Conservation (phyloP, 257 asterid genomes). For the Datura wrightii region DNA sequence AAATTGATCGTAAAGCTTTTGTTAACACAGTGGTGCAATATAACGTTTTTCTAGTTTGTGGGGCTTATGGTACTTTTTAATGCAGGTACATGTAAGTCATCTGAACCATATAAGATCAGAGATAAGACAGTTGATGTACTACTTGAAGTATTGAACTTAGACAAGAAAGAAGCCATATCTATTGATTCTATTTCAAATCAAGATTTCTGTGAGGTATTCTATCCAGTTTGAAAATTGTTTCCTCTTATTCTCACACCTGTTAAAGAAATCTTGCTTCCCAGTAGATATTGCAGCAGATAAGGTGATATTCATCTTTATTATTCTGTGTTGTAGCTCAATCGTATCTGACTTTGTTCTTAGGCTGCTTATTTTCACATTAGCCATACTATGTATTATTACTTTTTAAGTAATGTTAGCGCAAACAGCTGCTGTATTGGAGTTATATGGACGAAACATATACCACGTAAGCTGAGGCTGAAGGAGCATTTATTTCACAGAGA, state of each 20-base stretch:
- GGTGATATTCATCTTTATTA: slow-evolving; percentile 17
- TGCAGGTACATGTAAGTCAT: slow-evolving; percentile 74
- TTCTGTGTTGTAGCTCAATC: slow-evolving; percentile 11
- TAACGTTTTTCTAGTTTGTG: not conserved
- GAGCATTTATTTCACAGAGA: slow-evolving; percentile 1
- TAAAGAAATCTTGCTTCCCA: not conserved
- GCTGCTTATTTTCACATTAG: slow-evolving; percentile 3
- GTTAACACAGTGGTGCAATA: not conserved
- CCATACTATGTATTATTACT: not conserved
- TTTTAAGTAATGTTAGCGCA: not conserved
- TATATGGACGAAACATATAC: slow-evolving; percentile 15
- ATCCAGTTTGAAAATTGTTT: not conserved
- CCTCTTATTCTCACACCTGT: not conserved
- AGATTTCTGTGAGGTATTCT: slow-evolving; percentile 81
- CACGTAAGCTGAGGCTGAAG: slow-evolving; percentile 5
- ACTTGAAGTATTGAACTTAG: slow-evolving; percentile 85
- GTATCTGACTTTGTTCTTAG: not conserved
- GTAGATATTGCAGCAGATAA: not conserved
- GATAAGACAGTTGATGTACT: slow-evolving; percentile 69
- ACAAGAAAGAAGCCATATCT: slow-evolving; percentile 75
- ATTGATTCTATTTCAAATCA: slow-evolving; percentile 81
- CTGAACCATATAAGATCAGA: slow-evolving; percentile 77
- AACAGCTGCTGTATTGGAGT: not conserved
- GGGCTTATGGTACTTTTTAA: slow-evolving; percentile 23
- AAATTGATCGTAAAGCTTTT: slow-evolving; percentile 28